A percentile compares a stretch with the other conserved stretches of the same genome.
Conservation (phyloP, 2,329 filamentous ascomycete genomes). For the Sclerotinia minor region DNA sequence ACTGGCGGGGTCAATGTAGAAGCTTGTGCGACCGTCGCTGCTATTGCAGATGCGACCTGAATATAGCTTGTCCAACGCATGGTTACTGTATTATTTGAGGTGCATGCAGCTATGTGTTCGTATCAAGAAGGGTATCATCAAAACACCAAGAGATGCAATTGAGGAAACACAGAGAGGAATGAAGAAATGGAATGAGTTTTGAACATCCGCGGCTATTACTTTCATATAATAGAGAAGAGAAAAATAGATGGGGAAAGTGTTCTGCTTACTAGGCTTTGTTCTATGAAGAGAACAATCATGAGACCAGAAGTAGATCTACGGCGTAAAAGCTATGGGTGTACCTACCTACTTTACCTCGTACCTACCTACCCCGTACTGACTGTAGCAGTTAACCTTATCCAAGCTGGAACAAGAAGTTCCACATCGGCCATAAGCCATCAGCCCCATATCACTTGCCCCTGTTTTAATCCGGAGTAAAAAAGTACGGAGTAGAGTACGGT, state of each 20-base stretch:
- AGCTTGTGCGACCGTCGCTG: slow-evolving; percentile 44
- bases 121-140: slow-evolving; percentile 12
- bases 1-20: slow-evolving; percentile 58
- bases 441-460: neutral
- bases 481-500: too few species aligned
- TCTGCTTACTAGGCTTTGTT: slow-evolving; percentile 1
- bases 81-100: neutral
- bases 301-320: neutral
- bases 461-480: neutral
- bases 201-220: neutral
- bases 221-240: neutral
- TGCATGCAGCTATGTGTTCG: slow-evolving; percentile 7
- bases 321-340: too few species aligned
- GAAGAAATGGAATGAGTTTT: neutral
- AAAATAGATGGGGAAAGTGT: neutral
- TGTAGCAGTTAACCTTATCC: too few species aligned
- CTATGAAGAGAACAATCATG: neutral
- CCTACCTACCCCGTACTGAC: neutral
- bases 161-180: neutral
- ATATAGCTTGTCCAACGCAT: slow-evolving; percentile 40
- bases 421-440: neutral
- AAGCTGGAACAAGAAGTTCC: neutral
- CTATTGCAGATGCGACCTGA: slow-evolving; percentile 36
- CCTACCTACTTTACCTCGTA: neutral
- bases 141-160: neutral